Base-by-base conservation (phyloP, 371 early-diverging fungal species). In the Capillidium heterosporum region DNA sequence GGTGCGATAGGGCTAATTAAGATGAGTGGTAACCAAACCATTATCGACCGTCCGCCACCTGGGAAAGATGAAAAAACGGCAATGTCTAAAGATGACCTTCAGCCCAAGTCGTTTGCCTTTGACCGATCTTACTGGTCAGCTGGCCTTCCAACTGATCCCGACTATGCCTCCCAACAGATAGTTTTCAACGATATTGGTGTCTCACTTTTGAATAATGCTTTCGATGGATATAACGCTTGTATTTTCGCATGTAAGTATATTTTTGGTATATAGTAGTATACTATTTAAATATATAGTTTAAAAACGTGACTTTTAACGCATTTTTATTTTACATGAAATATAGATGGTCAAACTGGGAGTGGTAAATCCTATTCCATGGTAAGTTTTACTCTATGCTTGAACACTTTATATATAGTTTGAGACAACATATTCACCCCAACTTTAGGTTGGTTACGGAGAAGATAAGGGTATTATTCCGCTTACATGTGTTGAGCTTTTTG, bases 311-410 rank as follows among this genome's bases (percentile, higher is more conserved):
- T n/a, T 5, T 26, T 23, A 48, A 23, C 21, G 31, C 24, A 35
- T 10, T 19, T 56, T 41, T 49, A 31, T 29, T 47, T 55, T 53
- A 27, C 13, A 27, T 31, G 4, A 21, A 23, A 27, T 43, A 44
- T 65, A 81, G 84, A 91, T 65, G 91, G 89, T 41, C 89, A 89
- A 67, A 91, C 89, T 17, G 88, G 85, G 60, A 73, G 80, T 23
- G 89, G 89, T 51, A 88, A 88, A 67, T 82, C 85, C 1, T 84
- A 85, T 64, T 82, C 85, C 1, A 85, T 84, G 88, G 84, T 81
- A 72, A 66, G 8, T 39, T 26, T 26, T 29, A 55, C 41, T 29
- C 10, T 29, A 24, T 19, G 21, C 8, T 24, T 15, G n/a, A 17
- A 24, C 8, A 46, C 60, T 2, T 39, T 49, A n/a, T 65, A 59